Conservation (phyloP, 31 red algal species). For the Porphyra umbilicalis region DNA sequence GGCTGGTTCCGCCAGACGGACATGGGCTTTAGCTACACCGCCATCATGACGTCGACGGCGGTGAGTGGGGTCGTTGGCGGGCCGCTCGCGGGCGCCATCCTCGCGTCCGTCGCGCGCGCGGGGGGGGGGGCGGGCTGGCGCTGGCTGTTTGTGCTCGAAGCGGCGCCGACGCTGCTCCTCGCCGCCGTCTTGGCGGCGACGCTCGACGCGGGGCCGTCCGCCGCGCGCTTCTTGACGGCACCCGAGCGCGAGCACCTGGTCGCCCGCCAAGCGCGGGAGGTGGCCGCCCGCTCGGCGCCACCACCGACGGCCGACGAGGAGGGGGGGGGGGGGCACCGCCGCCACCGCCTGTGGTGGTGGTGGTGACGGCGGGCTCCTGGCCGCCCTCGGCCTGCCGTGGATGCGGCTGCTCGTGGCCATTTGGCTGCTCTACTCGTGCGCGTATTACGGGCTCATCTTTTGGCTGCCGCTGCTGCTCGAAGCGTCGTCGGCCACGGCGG, state of each 20-base stretch:
- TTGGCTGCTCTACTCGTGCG: constrained; percentile 53
- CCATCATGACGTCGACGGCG: constrained; percentile 63
- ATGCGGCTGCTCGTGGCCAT: constrained; percentile 49
- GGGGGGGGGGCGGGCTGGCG: constrained; percentile 42
- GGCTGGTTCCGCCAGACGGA: constrained; percentile 61
- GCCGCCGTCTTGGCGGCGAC: constrained; percentile 42
- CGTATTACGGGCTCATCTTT: constrained; percentile 61
- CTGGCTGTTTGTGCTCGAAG: constrained; percentile 59
- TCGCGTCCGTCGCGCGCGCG: constrained; percentile 30
- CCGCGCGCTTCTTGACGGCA: constrained; percentile 36
- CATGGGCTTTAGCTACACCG: constrained; percentile 62
- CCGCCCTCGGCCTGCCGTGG: constrained; percentile 44
- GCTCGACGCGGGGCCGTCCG: constrained; percentile 27
- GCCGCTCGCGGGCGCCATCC: constrained; percentile 44
- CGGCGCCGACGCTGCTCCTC: constrained; percentile 45
- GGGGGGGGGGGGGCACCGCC: no score
- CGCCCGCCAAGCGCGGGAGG: constrained; percentile 28
- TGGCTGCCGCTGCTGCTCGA: constrained; percentile 57
- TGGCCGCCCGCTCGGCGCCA: constrained; percentile 16
- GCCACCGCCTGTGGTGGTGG: no score
- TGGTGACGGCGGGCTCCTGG: constrained; percentile 22
- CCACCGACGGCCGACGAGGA: neutral
- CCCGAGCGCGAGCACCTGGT: constrained; percentile 44
- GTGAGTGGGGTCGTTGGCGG: constrained; percentile 53
- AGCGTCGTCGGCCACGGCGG: constrained; percentile 27